Base-by-base conservation (phyloP, 2,329 filamentous ascomycete species). In the Xylaria sp. region DNA sequence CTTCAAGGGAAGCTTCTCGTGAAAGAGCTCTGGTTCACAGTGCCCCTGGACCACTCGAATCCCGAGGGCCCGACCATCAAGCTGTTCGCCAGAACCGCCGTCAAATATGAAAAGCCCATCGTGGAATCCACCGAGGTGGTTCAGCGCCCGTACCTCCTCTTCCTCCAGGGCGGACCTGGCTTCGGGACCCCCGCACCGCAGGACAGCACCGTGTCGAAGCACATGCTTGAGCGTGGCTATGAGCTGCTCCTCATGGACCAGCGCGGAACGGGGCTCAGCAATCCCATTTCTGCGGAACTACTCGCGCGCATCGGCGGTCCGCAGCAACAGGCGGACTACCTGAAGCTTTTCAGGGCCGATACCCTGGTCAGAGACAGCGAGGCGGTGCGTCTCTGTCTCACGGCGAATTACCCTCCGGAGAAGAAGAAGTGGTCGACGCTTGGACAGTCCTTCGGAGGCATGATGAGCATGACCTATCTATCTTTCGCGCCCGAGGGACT, bases 391-490 rank as follows among this genome's bases (percentile, higher is more conserved):
- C 83, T 86, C 67, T 87, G 82, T 46, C 78, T 97, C 57, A 94
- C 89, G 0, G 77, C 79, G 4, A 84, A 86, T 55, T 89, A 86
- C 67, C 85, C 89, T 0, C 78, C 82, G 19, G 83, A 88, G 52
- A 86, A 89, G 71, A 83, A 86, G 72, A 86, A 87, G 71, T 97
- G 92, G 93, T 89, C 86, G 59, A 82, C 94, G 35, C 88, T 96
- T 63, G 93, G 93, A 7, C 93, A 97, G 76, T 92, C 88, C 13
- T 97, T 96, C 73, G 93, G 93, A 46, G 93, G 93, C 0, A 97
- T 96, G 74, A 90, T 92, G 70, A 82, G 81, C 52, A 79, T 91
- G 39, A 93, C 89, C 6, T 97, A 97, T 73, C 82, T 97, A 13
- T 94, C 89, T 2, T 86, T 90, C 71, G 87, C 84, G 67, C 90